Conservation (phyloP, 768 basidiomycete genomes). For the Boletus huronensis region DNA sequence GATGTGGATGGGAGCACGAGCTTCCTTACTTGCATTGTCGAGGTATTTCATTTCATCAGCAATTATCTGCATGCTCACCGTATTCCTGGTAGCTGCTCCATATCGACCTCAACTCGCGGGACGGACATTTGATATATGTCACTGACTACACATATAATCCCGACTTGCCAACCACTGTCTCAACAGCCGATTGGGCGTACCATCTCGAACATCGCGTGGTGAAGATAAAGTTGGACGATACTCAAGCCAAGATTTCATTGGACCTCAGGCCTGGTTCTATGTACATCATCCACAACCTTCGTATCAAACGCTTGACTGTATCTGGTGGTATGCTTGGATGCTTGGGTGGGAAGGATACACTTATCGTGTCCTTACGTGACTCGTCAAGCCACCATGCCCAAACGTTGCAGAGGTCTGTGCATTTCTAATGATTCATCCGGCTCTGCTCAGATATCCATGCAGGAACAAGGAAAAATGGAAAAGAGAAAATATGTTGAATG, state of each 20-base stretch:
- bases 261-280: slow-evolving; percentile 39
- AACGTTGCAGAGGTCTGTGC: slow-evolving; percentile 21
- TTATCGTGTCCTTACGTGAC: slow-evolving; percentile 21
- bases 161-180: slow-evolving; percentile 34
- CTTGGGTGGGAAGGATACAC: slow-evolving; percentile 28
- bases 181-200: slow-evolving; percentile 36
- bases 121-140: slow-evolving; percentile 46
- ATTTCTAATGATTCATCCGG: neutral
- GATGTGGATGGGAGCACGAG: slow-evolving; percentile 39
- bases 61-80: neutral
- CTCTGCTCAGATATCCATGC: neutral
- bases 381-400: slow-evolving; percentile 13
- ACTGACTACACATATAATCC: slow-evolving; percentile 63
- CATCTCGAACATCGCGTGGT: slow-evolving; percentile 50
- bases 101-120: slow-evolving; percentile 30
- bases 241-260: slow-evolving; percentile 41
- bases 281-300: slow-evolving; percentile 50
- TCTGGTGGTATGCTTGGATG: slow-evolving; percentile 21
- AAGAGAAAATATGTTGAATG: slow-evolving; percentile 19
- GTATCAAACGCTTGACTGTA: slow-evolving; percentile 33
- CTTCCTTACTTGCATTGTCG: slow-evolving; percentile 55
- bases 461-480: slow-evolving; percentile 36
- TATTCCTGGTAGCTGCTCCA: slow-evolving; percentile 43
- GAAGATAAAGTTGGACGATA: slow-evolving; percentile 49
- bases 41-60: slow-evolving; percentile 38